Conservation (phyloP, 1,284 basidiomycete species). For the Takashimella koratensis region DNA sequence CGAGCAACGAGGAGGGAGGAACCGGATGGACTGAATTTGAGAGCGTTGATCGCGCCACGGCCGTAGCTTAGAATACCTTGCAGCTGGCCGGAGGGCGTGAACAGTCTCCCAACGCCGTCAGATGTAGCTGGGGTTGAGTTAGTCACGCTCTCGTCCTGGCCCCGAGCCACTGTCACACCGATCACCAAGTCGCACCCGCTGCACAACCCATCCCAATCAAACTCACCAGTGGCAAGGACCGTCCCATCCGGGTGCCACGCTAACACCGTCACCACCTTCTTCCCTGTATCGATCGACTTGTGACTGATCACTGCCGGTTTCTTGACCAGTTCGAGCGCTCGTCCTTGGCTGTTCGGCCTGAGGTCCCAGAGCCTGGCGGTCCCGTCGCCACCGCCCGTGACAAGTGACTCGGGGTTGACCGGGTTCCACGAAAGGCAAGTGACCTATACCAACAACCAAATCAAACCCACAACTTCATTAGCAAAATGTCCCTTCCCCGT, state of each 20-base stretch:
- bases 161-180: no score
- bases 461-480: no score
- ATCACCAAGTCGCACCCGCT: not conserved
- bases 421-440: constrained; percentile 43
- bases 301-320: constrained; percentile 29
- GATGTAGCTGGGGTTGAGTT: constrained; percentile 8
- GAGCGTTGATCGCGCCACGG: constrained; percentile 34
- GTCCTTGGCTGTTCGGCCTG: not conserved
- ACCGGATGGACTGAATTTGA: constrained; percentile 43
- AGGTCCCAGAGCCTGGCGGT: constrained; percentile 43
- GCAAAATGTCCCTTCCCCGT: no score
- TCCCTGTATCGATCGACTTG: constrained; percentile 37
- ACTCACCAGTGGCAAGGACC: constrained; percentile 36
- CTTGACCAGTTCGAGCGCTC: constrained; percentile 13
- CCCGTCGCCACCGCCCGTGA: constrained; percentile 33
- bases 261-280: constrained; percentile 34
- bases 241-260: constrained; percentile 45
- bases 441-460: no score
- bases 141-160: no score
- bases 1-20: constrained; percentile 34
- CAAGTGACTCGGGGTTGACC: constrained; percentile 34
- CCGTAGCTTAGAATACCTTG: constrained; percentile 43
- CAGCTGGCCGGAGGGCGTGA: constrained; percentile 39
- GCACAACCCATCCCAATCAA: not conserved
- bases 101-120: constrained; percentile 41